Conservation (phyloP, 192 early-diverging fungal genomes). For the Chytriomyces hyalinus region DNA sequence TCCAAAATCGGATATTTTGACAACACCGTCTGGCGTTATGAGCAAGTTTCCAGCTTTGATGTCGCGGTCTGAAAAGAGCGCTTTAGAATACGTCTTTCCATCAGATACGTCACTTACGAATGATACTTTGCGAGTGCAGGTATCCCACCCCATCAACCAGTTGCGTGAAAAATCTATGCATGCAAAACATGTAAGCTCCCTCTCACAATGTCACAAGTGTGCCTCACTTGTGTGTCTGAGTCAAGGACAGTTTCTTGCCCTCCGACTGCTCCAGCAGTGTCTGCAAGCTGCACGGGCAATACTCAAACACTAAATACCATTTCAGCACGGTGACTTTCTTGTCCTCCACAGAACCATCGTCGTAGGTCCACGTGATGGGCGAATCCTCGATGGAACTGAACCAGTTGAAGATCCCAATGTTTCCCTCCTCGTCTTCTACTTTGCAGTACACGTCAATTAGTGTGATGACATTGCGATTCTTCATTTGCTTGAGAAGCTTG, state of each 20-base stretch:
- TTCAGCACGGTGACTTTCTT: constrained; percentile 51
- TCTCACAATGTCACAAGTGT: not conserved
- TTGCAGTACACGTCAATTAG: constrained; percentile 66
- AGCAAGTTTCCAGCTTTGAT: constrained; percentile 64
- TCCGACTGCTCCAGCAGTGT: constrained; percentile 56
- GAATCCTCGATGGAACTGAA: constrained; percentile 62
- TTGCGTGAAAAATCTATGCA: constrained; percentile 56
- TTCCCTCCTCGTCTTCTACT: constrained; percentile 61
- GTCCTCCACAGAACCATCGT: constrained; percentile 52
- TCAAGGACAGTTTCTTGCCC: constrained; percentile 39
- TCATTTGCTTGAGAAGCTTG: constrained; percentile 53
- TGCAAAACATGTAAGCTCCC: not conserved
- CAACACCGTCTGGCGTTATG: constrained; percentile 56
- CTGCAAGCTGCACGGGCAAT: constrained; percentile 63
- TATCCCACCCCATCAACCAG: constrained; percentile 59
- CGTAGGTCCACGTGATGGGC: constrained; percentile 58
- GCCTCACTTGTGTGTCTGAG: constrained; percentile 49
- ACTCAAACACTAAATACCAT: constrained; percentile 66
- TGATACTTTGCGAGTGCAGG: constrained; percentile 54
- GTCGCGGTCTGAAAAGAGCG: constrained; percentile 42
- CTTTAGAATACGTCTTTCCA: constrained; percentile 62
- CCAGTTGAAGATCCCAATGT: constrained; percentile 60
- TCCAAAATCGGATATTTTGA: constrained; percentile 66
- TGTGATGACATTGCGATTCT: constrained; percentile 56
- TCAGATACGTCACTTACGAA: constrained; percentile 58